Evolutionary conservation across 768 basidiomycete species (phyloP).

Genomic region (Pholiota molesta): DNA sequence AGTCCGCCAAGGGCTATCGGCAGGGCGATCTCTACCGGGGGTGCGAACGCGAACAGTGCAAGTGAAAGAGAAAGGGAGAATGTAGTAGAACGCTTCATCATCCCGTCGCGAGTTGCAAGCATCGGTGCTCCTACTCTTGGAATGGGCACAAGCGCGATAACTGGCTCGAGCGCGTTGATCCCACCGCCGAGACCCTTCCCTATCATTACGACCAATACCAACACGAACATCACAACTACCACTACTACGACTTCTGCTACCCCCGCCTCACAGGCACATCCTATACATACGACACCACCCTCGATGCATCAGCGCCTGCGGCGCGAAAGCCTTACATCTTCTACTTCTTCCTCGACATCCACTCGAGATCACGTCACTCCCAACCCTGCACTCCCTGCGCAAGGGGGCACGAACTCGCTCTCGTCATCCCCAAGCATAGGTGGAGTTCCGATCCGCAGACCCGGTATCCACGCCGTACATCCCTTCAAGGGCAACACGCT

Average conservation of each 20-base stretch:
- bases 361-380: slow-evolving; percentile 16
- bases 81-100: slow-evolving; percentile 40
- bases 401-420: slow-evolving; percentile 25
- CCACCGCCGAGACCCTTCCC: slow-evolving; percentile 32
- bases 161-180: slow-evolving; percentile 30
- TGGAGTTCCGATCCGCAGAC: slow-evolving; percentile 34
- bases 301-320: slow-evolving; percentile 47
- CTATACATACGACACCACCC: slow-evolving; percentile 21
- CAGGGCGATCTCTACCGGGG: slow-evolving; percentile 21
- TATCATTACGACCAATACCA: slow-evolving; percentile 13
- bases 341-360: slow-evolving; percentile 31
- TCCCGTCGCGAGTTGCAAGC: slow-evolving; percentile 30
- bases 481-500: slow-evolving; percentile 45
- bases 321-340: slow-evolving; percentile 51
- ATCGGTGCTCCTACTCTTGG: slow-evolving; percentile 21
- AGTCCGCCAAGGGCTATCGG: slow-evolving; percentile 26
- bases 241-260: slow-evolving; percentile 11
- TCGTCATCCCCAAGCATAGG: slow-evolving; percentile 34
- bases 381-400: background rate
- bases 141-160: slow-evolving; percentile 23
- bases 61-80: slow-evolving; percentile 16
- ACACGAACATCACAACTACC: slow-evolving; percentile 13
- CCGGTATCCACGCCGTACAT: slow-evolving; percentile 34
- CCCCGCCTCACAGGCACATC: background rate
- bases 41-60: background rate